Base-by-base conservation (phyloP, 1,284 basidiomycete genomes). In the Schizopora paradoxa region DNA sequence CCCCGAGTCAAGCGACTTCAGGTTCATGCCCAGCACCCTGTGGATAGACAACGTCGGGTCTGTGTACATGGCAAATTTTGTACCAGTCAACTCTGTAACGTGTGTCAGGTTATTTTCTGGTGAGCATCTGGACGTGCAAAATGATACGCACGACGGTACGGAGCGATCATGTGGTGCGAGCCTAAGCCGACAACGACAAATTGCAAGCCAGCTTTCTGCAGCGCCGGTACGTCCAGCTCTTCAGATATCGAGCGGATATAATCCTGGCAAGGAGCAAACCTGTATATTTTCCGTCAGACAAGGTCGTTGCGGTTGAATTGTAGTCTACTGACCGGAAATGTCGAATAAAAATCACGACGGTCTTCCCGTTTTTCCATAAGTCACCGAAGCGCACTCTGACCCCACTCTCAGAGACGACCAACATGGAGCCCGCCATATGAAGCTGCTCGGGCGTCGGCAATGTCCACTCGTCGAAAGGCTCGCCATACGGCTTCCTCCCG, bases 151-250 rank as follows among this genome's bases (percentile, higher is more conserved):
- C 75, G 69, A 55, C 72, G 72, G 57, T 88, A 91, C 39, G 82
- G 77, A 54, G 72, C 73, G 59, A 86, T 84, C 70, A 84, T 78
- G n/a, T 69, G 75, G 46, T 75, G 76, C 2, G 84, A 75, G 1
- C 89, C 91, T 58, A 90, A 86, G 27, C 87, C 80, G 57, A 95
- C 79, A 54, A 94, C 69, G 41, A 91, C 71, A 43, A 90, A 65
- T 54, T 73, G 76, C 45, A 77, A 63, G 19, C 72, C 70, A 11
- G 73, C 71, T 29, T 68, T 68, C 36, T 78, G 72, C 38, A 86
- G 69, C 3, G 72, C 69, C 35, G 72, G 72, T 7, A 68, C 66
- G 39, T 77, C 65, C 29, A 81, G 70, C 36, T 72, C 67, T 14
- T 68, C 63, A 47, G 73, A 60, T 48, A 92, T 69, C 26, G 79